phyloP scores from a whole-genome alignment of 768 basidiomycete genomes.

The Hericium coralloides region DNA sequence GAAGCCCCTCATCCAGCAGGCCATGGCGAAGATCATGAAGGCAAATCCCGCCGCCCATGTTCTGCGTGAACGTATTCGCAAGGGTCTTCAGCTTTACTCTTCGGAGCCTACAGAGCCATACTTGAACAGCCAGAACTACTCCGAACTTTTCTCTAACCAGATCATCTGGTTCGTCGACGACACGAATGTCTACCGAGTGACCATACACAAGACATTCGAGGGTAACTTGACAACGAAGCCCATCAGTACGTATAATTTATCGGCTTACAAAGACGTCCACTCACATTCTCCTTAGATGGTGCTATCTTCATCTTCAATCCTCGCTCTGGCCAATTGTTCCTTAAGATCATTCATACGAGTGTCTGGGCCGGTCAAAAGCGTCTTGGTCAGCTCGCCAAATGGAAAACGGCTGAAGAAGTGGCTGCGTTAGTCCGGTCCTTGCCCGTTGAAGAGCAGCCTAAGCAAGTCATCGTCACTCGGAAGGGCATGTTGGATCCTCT shows the following conservation, averaged over 20 bases:
- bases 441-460: conserved; percentile 99
- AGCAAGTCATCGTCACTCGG: conserved; percentile 98
- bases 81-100: conserved; percentile 96
- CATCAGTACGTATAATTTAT: conserved; percentile 55
- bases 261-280: background rate
- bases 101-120: conserved; percentile 99
- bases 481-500: conserved; percentile 99
- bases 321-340: conserved; percentile 93
- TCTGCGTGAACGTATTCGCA: conserved; percentile 95
- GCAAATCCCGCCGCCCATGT: conserved; percentile 98
- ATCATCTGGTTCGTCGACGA: conserved; percentile 58
- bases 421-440: conserved; percentile 94
- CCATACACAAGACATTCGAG: conserved; percentile 96
- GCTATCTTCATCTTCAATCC: conserved; percentile 99
- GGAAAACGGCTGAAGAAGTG: conserved; percentile 99
- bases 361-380: conserved; percentile 99
- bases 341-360: conserved; percentile 99
- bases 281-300: conserved; percentile 45
- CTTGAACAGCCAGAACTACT: conserved; percentile 79
- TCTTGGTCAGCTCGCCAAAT: conserved; percentile 97
- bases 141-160: conserved; percentile 75
- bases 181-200: conserved; percentile 5
- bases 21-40: conserved; percentile 99
- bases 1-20: conserved; percentile 96
- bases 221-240: conserved; percentile 99